These are phyloP conservation scores for Primulina tabacum DNA, from an alignment of 257 asterid species.

Conservation along the genomic window DNA sequence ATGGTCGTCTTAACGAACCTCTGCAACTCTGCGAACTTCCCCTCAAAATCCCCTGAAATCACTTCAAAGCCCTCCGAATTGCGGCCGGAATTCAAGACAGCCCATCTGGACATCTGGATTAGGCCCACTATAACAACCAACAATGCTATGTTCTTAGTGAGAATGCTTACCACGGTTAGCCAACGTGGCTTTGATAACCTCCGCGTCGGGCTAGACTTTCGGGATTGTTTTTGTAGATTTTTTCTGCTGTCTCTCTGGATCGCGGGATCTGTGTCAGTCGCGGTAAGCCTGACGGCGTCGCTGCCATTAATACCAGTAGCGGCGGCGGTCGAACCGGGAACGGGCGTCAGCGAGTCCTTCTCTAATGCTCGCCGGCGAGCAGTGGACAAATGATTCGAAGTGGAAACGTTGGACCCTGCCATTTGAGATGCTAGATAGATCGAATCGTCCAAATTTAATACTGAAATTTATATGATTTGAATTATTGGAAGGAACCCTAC, in stretches of 20 bases:
- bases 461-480: neutral
- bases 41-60: slow-evolving; percentile 54
- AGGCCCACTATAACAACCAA: slow-evolving; percentile 47
- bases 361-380: slow-evolving; percentile 73
- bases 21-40: slow-evolving; percentile 56
- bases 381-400: slow-evolving; percentile 58
- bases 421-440: slow-evolving; percentile 27
- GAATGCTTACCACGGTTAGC: slow-evolving; percentile 56
- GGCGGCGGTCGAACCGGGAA: slow-evolving; percentile 34
- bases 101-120: slow-evolving; percentile 50
- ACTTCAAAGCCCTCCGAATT: slow-evolving; percentile 33
- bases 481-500: slow-evolving; percentile 25
- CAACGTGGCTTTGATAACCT: slow-evolving; percentile 63
- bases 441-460: slow-evolving; percentile 4
- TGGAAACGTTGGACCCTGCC: slow-evolving; percentile 83
- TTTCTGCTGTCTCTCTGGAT: slow-evolving; percentile 39
- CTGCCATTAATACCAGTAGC: slow-evolving; percentile 25
- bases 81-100: slow-evolving; percentile 32
- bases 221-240: slow-evolving; percentile 31
- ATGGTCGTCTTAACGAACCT: slow-evolving; percentile 47
- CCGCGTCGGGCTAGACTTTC: slow-evolving; percentile 33
- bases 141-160: slow-evolving; percentile 55
- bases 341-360: slow-evolving; percentile 36
- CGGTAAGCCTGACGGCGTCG: slow-evolving; percentile 28
- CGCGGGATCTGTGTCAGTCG: slow-evolving; percentile 42